phyloP scores from a whole-genome alignment of 1,139 yeast species.

The Magnusiomyces fungicola region DNA sequence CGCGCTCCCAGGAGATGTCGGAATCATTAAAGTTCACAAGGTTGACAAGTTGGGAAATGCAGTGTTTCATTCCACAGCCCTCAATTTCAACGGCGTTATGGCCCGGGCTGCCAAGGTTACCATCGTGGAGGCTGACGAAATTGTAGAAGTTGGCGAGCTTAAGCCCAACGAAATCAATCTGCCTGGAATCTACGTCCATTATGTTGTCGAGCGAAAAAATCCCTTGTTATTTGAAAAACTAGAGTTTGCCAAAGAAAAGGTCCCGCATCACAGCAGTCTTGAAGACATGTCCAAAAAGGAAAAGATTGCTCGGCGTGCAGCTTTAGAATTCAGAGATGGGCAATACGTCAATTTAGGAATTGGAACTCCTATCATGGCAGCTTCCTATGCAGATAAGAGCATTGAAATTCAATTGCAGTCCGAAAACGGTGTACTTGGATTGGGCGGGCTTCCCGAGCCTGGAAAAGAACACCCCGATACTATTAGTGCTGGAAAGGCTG shows the following conservation, averaged over 20 bases:
- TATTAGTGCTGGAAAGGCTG: slow-evolving; percentile 48
- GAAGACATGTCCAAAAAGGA: slow-evolving; percentile 26
- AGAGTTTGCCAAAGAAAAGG: slow-evolving; percentile 18
- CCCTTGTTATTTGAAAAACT: slow-evolving; percentile 37
- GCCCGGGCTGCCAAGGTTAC: slow-evolving; percentile 38
- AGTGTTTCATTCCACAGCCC: slow-evolving; percentile 39
- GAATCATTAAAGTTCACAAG: slow-evolving; percentile 37
- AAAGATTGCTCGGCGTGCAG: slow-evolving; percentile 38
- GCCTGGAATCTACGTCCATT: slow-evolving; percentile 37
- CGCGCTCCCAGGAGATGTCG: slow-evolving; percentile 39
- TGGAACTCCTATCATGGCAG: slow-evolving; percentile 46
- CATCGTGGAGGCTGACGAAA: slow-evolving; percentile 40
- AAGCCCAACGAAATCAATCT: slow-evolving; percentile 37
- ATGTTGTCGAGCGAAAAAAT: slow-evolving; percentile 33
- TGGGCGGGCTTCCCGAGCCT: slow-evolving; percentile 42
- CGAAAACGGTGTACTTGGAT: slow-evolving; percentile 45
- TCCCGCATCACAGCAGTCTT: not conserved
- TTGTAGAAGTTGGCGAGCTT: slow-evolving; percentile 38
- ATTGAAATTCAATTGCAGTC: slow-evolving; percentile 40
- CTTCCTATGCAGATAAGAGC: slow-evolving; percentile 37
- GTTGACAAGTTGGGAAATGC: slow-evolving; percentile 40
- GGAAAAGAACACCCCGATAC: slow-evolving; percentile 44
- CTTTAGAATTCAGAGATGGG: slow-evolving; percentile 38
- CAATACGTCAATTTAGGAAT: slow-evolving; percentile 41
- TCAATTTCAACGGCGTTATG: slow-evolving; percentile 38